Evolutionary conservation across 306 rosid genomes (phyloP).

Genomic region (Oemleria cerasiformis): DNA sequence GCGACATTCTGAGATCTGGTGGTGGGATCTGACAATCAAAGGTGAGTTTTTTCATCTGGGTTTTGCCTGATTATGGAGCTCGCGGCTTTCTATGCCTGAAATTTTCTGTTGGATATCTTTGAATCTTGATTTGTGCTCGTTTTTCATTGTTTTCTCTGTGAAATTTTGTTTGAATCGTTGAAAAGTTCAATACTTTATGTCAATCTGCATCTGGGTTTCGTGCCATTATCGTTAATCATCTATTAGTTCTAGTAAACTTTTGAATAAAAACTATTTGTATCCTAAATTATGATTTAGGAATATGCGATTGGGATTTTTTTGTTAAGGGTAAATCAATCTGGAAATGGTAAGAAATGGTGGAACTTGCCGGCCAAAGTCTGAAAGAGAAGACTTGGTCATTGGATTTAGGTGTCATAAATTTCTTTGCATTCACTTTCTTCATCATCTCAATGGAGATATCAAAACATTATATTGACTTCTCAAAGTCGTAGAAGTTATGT

Average conservation of each 20-base stretch:
- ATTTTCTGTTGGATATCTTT: too few relatives aligned
- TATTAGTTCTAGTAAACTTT: background rate
- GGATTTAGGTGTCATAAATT: background rate
- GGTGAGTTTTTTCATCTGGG: slow-evolving; percentile 45
- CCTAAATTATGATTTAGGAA: slow-evolving; percentile 10
- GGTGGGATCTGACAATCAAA: slow-evolving; percentile 37
- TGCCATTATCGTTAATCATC: background rate
- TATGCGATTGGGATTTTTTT: slow-evolving; percentile 7
- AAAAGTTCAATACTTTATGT: background rate
- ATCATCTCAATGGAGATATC: background rate
- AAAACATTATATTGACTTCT: background rate
- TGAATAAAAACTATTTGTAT: background rate
- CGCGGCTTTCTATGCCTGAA: background rate
- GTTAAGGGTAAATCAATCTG: background rate
- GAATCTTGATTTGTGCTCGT: background rate
- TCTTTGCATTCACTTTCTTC: slow-evolving; percentile 11
- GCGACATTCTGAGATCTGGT: slow-evolving; percentile 36
- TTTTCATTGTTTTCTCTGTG: background rate
- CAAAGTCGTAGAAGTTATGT: background rate
- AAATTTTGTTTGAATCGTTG: background rate
- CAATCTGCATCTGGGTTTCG: slow-evolving; percentile 7
- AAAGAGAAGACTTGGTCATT: background rate
- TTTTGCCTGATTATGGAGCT: slow-evolving; percentile 18
- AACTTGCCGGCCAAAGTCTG: background rate
- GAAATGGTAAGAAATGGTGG: background rate